Percentiles rank a stretch among this genome's conserved stretches.
Conservation (phyloP, 352 stramenopile species). For the Phytophthora megakarya region DNA sequence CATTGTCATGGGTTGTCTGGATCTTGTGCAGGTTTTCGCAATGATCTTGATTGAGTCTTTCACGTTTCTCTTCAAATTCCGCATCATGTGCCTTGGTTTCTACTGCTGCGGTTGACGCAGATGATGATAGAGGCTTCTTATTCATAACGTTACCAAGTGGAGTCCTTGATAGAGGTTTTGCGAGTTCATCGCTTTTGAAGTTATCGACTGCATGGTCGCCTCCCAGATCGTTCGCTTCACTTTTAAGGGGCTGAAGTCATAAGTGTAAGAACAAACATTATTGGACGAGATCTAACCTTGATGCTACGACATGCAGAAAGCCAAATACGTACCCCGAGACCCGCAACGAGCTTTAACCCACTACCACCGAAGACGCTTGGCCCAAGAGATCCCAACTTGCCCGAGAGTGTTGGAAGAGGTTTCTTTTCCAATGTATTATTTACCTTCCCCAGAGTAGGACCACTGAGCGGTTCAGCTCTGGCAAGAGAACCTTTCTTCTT, state of each 20-base stretch:
- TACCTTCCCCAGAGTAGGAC: conserved; percentile 43
- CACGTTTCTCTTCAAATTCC: conserved; percentile 61
- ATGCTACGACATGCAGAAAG: not conserved
- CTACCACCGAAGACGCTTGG: conserved; percentile 30
- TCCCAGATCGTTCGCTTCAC: conserved; percentile 32
- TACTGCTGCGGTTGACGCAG: conserved; percentile 24
- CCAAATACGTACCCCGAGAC: conserved; percentile 55
- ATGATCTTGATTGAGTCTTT: conserved; percentile 51
- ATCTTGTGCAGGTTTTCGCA: conserved; percentile 40
- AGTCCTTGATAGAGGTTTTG: conserved; percentile 53
- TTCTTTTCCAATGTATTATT: conserved; percentile 80
- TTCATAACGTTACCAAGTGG: conserved; percentile 50
- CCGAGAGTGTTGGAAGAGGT: conserved; percentile 54
- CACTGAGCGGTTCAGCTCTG: conserved; percentile 51
- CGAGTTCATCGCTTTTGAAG: conserved; percentile 20
- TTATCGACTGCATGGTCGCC: conserved; percentile 10
- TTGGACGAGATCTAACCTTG: not conserved
- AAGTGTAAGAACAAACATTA: not conserved
- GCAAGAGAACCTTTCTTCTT: conserved; percentile 59
- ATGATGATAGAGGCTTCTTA: conserved; percentile 54
- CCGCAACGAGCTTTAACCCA: conserved; percentile 46
- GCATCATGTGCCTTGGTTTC: conserved; percentile 50
- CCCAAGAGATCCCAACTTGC: conserved; percentile 42
- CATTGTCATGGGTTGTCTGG: conserved; percentile 42
- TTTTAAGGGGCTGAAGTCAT: conserved; percentile 35